Conservation (phyloP, 441 rosid species). For the Erodium texanum region DNA sequence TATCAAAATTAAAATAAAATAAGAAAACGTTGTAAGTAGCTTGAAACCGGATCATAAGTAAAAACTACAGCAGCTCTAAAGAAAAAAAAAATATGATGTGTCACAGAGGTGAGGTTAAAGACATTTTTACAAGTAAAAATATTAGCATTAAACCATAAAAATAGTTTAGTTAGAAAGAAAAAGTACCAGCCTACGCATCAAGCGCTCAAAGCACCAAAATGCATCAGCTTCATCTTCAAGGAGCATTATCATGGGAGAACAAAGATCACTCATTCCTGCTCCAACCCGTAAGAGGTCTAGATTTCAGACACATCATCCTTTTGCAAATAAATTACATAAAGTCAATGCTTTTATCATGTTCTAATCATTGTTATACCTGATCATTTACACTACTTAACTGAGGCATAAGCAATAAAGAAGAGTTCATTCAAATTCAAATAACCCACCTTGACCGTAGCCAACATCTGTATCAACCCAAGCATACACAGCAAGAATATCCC, state of each 20-base stretch:
- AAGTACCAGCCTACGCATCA: slow-evolving; percentile 90
- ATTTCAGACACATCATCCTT: slow-evolving; percentile 14
- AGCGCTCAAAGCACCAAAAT: slow-evolving; percentile 92
- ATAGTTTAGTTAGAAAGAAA: slow-evolving; percentile 3
- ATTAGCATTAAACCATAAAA: too few relatives aligned
- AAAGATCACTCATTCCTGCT: slow-evolving; percentile 95
- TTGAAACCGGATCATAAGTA: slow-evolving; percentile 8
- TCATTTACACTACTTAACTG: background rate
- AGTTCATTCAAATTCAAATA: too few relatives aligned
- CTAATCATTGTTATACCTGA: too few relatives aligned
- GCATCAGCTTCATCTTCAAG: slow-evolving; percentile 86
- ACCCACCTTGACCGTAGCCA: slow-evolving; percentile 87
- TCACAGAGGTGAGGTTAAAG: too few relatives aligned
- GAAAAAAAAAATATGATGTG: too few relatives aligned
- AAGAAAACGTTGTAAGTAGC: slow-evolving; percentile 22
- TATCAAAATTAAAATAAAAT: slow-evolving; percentile 28
- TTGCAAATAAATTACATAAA: slow-evolving; percentile 6
- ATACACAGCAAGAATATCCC: slow-evolving; percentile 90
- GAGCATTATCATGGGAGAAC: slow-evolving; percentile 96
- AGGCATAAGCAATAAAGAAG: too few relatives aligned
- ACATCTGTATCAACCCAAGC: slow-evolving; percentile 89
- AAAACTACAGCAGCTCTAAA: background rate
- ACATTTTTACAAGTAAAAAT: too few relatives aligned
- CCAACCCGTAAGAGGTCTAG: slow-evolving; percentile 7
- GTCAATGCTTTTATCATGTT: background rate